Conservation (phyloP, 2,329 filamentous ascomycete species). For the Mollisia scopiformis region DNA sequence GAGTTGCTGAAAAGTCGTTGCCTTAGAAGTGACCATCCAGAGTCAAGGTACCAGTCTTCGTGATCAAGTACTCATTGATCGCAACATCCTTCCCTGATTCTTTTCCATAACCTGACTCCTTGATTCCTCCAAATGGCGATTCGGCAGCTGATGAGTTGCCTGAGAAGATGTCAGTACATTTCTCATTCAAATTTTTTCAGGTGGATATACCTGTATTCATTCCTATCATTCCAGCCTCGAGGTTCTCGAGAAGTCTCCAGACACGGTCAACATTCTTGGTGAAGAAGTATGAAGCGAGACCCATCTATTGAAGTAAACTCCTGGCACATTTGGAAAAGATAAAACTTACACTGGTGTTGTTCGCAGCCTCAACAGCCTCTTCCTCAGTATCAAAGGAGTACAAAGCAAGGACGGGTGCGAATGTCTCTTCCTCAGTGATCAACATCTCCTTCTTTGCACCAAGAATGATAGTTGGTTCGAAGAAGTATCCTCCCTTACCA, state of each 20-base stretch:
- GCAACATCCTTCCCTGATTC: constrained; percentile 69
- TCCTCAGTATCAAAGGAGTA: constrained; percentile 69
- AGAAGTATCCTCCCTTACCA: constrained; percentile 63
- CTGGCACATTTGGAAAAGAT: neutral
- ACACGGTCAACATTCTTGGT: constrained; percentile 69
- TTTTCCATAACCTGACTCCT: constrained; percentile 70
- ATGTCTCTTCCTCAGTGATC: constrained; percentile 62
- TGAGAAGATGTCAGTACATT: constrained; percentile 22
- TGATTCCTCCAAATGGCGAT: constrained; percentile 69
- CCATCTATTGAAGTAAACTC: constrained; percentile 47
- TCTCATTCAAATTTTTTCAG: neutral
- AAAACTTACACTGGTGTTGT: constrained; percentile 49
- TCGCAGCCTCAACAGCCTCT: constrained; percentile 61
- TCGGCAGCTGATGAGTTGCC: constrained; percentile 68
- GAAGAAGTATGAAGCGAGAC: constrained; percentile 68
- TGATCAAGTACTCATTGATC: constrained; percentile 63
- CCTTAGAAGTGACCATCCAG: constrained; percentile 55
- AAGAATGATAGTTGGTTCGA: constrained; percentile 67
- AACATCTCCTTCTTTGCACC: constrained; percentile 61
- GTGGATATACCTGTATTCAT: constrained; percentile 57
- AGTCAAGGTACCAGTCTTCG: constrained; percentile 67
- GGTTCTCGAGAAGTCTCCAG: constrained; percentile 67
- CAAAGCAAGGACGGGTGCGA: constrained; percentile 65
- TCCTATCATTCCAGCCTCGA: constrained; percentile 73
- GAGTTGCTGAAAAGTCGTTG: neutral